phyloP scores from a whole-genome alignment of 768 basidiomycete species.

The Calvatia gigantea region DNA sequence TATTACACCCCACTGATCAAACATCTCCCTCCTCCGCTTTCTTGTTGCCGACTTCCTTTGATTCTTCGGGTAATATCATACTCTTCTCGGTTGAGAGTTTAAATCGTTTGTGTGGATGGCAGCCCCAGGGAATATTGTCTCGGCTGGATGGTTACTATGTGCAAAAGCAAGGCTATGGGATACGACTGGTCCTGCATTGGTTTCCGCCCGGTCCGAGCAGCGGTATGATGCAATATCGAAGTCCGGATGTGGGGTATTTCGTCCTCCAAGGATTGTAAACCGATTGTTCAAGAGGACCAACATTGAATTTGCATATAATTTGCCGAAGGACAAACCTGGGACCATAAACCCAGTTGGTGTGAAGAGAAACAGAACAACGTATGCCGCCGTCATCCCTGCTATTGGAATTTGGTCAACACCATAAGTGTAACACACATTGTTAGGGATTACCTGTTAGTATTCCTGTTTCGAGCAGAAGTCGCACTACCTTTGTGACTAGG shows the following conservation, averaged over 20 bases:
- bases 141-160: not conserved
- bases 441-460: not conserved
- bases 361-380: not conserved
- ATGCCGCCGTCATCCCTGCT: not conserved
- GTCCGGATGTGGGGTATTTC: constrained; percentile 1
- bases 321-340: constrained; percentile 4
- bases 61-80: too few relatives aligned
- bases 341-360: not conserved
- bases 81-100: too few relatives aligned
- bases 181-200: not conserved
- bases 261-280: not conserved
- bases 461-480: constrained; percentile 5
- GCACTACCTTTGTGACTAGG: not conserved
- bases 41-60: too few relatives aligned
- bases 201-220: too few relatives aligned
- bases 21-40: too few relatives aligned
- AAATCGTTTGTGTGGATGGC: too few relatives aligned
- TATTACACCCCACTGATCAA: too few relatives aligned
- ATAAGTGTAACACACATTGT: not conserved
- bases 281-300: constrained; percentile 8
- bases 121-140: not conserved
- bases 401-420: not conserved
- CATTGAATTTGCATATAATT: constrained; percentile 1
- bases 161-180: not conserved
- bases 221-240: not conserved